phyloP scores from a whole-genome alignment of 2,329 filamentous ascomycete species.

The Cladosporium sp. region DNA sequence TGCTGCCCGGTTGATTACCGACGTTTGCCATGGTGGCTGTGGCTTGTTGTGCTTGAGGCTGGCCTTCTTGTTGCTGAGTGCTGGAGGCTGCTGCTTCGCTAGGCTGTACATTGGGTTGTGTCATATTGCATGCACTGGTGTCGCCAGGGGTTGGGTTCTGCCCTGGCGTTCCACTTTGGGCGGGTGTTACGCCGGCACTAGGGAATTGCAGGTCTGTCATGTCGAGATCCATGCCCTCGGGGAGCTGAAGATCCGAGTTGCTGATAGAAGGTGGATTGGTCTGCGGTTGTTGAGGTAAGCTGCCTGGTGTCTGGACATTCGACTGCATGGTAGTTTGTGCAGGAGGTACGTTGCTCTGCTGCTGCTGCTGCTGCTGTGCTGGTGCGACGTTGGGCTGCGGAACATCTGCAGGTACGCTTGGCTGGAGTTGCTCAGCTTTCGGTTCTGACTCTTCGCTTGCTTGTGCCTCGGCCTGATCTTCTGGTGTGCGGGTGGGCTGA shows the following conservation, averaged over 20 bases:
- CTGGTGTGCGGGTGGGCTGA: not conserved
- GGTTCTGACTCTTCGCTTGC: not conserved
- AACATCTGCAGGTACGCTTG: not conserved
- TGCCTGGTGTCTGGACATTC: not conserved
- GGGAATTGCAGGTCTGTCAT: conserved; percentile 8
- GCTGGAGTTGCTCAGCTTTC: conserved; percentile 57
- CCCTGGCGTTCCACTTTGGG: conserved; percentile 2
- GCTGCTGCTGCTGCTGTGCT: conserved; percentile 1
- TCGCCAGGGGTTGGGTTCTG: conserved; percentile 6
- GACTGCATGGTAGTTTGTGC: not conserved
- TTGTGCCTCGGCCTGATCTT: not conserved
- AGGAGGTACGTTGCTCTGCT: not conserved
- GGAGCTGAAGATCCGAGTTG: conserved; percentile 8
- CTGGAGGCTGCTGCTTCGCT: not conserved
- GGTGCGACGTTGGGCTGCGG: conserved; percentile 5
- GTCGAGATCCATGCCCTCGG: conserved; percentile 11
- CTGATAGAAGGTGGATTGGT: not conserved
- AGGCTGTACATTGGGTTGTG: not conserved
- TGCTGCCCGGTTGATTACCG: conserved; percentile 3
- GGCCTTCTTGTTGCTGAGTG: conserved; percentile 1
- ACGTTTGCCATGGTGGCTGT: conserved; percentile 3
- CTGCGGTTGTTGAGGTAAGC: not conserved
- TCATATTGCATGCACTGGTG: not conserved
- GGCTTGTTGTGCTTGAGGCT: not conserved
- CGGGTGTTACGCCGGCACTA: conserved; percentile 2